Base-by-base conservation (phyloP, 2,329 filamentous ascomycete genomes). In the Talaromyces piceae region DNA sequence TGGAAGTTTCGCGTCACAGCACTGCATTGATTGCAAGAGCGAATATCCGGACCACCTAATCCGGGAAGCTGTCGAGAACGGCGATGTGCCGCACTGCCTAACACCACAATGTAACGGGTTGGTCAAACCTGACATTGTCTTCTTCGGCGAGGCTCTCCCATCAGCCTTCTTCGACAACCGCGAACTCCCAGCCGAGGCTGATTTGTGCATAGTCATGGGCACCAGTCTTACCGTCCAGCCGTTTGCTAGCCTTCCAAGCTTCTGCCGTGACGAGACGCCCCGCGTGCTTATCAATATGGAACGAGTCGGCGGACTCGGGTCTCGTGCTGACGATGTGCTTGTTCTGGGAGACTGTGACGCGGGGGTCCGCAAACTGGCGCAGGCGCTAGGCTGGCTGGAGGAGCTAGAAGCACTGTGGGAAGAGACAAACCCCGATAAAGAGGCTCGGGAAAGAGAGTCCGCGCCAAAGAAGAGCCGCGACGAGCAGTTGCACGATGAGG, bases 71-170 rank as follows among this genome's bases (percentile, higher is more conserved):
- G 82, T 97, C 20, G 70, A 77, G 3, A 74, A 74, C 30, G 85
- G 81, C 22, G 75, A 81, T 23, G 86, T 95, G 0, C 88, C 91
- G 0, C 75, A 73, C 54, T 97, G 91, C 65, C 57, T 70, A 33
- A 69, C 73, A 4, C 63, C 73, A 7, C 65, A 72, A 18, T 97
- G 91, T 65, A 74, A 78, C 30, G 91, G 91, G 0, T 73, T 93
- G 2, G 88, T 96, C 31, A 96, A 96, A 71, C 91, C 91, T 0
- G 88, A 95, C 61, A 95, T 96, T 63, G 89, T 95, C 28, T 96
- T 96, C 71, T 96, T 95, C 60, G 90, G 90, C 47, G 90, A 94
- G 64, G 68, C 79, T 1, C 70, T 91, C 2, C 87, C 87, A 0
- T 66, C 71, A 5, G 70, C 69, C 0, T 94, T 94, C 68, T 83